These are phyloP conservation scores for Apiospora malaysiana DNA, from an alignment of 2,329 filamentous ascomycete species.

Conservation along the genomic window DNA sequence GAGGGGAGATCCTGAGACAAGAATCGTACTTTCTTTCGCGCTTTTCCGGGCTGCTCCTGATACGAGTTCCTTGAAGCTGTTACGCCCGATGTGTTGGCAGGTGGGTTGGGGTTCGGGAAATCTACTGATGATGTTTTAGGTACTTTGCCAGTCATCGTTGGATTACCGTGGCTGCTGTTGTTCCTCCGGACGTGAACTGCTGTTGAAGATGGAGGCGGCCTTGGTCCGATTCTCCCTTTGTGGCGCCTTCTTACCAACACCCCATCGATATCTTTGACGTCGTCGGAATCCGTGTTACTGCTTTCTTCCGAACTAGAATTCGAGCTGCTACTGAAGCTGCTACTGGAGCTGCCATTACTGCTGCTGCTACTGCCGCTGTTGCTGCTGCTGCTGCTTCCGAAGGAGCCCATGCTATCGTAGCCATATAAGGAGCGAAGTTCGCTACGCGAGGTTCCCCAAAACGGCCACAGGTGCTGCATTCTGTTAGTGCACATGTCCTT, in stretches of 20 bases:
- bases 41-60: neutral
- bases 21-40: conserved; percentile 4
- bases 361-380: neutral
- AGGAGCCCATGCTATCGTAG: neutral
- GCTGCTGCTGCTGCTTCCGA: neutral
- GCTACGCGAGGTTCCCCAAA: neutral
- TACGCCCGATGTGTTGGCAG: neutral
- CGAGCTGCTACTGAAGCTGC: neutral
- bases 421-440: neutral
- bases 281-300: neutral
- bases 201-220: neutral
- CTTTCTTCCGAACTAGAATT: neutral
- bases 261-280: neutral
- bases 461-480: neutral
- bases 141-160: neutral
- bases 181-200: neutral
- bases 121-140: neutral
- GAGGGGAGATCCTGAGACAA: neutral
- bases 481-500: neutral
- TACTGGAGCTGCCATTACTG: neutral
- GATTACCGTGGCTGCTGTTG: neutral
- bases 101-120: neutral
- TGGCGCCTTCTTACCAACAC: neutral
- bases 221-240: neutral
- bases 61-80: neutral